A percentile compares a stretch with the other conserved stretches of the same genome.
These are phyloP conservation scores for Cystofilobasidium macerans DNA, from an alignment of 768 basidiomycete species.

Conservation along the genomic window DNA sequence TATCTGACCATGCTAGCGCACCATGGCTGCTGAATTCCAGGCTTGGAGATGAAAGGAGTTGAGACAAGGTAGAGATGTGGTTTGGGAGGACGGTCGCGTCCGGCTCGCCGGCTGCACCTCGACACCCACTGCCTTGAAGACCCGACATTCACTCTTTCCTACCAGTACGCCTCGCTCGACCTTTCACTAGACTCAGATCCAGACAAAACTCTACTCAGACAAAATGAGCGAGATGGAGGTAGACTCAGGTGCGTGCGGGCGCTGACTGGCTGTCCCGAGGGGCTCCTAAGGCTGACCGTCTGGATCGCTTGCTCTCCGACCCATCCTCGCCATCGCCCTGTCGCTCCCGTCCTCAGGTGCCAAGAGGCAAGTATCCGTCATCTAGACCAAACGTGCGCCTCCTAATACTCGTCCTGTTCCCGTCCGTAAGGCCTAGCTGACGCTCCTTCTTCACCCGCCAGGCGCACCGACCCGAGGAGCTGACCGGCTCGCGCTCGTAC, in stretches of 20 bases:
- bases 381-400: too few relatives aligned
- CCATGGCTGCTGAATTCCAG: not conserved
- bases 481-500: not conserved
- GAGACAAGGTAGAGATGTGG: not conserved
- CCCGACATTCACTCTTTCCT: not conserved
- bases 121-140: not conserved
- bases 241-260: not conserved
- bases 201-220: too few relatives aligned
- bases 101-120: not conserved
- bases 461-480: not conserved
- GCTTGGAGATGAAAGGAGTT: not conserved
- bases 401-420: not conserved
- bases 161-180: not conserved
- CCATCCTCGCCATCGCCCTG: not conserved
- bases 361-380: not conserved
- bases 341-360: not conserved
- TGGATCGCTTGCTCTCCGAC: not conserved
- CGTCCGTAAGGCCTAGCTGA: not conserved
- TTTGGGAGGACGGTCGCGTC: not conserved
- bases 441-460: not conserved
- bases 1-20: not conserved
- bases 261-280: not conserved
- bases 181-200: not conserved
- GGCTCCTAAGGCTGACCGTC: not conserved
- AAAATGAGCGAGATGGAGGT: constrained; percentile 2